Evolutionary conservation across 805 yeast species (phyloP), one percentile per base, ranked within the genome.

Genomic region (Blastobotrys attinorum): DNA sequence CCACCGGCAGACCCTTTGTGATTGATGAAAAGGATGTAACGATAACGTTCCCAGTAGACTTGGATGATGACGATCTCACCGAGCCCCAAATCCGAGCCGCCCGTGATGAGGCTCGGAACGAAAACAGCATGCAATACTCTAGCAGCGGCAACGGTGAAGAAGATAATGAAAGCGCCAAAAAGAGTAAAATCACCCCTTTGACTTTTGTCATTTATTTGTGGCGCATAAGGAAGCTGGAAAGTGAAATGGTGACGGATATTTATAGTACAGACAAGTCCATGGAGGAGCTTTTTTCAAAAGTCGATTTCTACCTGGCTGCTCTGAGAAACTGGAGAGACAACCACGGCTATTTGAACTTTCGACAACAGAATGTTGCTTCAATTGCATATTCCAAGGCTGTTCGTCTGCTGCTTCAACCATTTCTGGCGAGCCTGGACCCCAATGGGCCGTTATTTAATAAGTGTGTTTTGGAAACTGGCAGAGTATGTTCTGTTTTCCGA

Each of bases 391-490:
- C 76, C 53, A 65, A 81, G 34, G 71, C 83, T 1, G 78, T 79
- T 4, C 63, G 86, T 47, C 60, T 76, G 39, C 59, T 79, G 47
- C 71, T 79, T 42, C 84, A 79, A 54, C 86, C 86, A 8, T 79
- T 75, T 56, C 55, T 79, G 45, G 84, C 78, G 53, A 59, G 77
- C 4, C 59, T 79, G 52, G 76, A 75, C 46, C 83, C 84, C 3
- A 75, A 73, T 53, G 79, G 77, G 56, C 65, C 74, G 38, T 60
- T 79, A 23, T 78, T 79, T 56, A 67, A 72, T 42, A 83, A 79
- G 58, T 79, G 85, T 57, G 84, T 79, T 55, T 80, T 81, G 2
- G 83, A 83, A 20, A 83, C 84, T 1, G 85, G 84, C 22, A 81
- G 77, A 56, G 75, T 79, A 32, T 78, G 84, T 54, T 82, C 76